Evolutionary conservation across 2,329 filamentous ascomycete genomes (phyloP).

Genomic region (Emergomyces pasteurianus): DNA sequence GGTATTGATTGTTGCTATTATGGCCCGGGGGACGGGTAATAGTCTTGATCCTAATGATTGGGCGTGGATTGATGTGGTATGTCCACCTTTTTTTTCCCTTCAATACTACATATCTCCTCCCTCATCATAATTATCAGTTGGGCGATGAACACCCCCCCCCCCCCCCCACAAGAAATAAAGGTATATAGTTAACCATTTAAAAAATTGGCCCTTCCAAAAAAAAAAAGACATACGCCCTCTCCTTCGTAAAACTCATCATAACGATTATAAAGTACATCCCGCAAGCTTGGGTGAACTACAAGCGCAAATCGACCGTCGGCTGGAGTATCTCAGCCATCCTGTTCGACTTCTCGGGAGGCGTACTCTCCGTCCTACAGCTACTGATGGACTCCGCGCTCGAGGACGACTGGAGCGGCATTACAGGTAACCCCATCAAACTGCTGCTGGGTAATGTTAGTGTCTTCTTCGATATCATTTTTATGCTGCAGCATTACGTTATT

Average conservation of each 20-base stretch:
- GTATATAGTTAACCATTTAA: not conserved
- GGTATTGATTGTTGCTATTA: conserved; percentile 31
- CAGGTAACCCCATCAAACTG: conserved; percentile 85
- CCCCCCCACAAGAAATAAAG: not conserved
- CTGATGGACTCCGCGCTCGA: conserved; percentile 74
- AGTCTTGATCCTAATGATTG: conserved; percentile 39
- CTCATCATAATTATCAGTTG: too few species aligned
- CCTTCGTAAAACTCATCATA: conserved; percentile 79
- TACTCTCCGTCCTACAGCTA: conserved; percentile 71
- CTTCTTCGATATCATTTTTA: conserved; percentile 75
- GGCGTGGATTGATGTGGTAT: conserved; percentile 55
- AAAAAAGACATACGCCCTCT: conserved; percentile 51
- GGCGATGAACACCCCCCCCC: not conserved
- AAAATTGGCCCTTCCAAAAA: not conserved
- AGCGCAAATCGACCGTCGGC: conserved; percentile 70
- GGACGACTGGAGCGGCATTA: conserved; percentile 79
- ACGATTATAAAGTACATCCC: conserved; percentile 90
- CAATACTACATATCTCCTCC: too few species aligned
- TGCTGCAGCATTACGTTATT: conserved; percentile 75
- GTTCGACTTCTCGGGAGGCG: conserved; percentile 68
- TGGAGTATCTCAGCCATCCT: conserved; percentile 82
- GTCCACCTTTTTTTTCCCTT: conserved; percentile 10
- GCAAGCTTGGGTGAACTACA: conserved; percentile 71
- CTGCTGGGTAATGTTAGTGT: conserved; percentile 75
- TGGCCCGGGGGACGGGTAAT: conserved; percentile 27